Evolutionary conservation across 257 asterid genomes (phyloP).

Genomic region (Solanum corneliomulleri): DNA sequence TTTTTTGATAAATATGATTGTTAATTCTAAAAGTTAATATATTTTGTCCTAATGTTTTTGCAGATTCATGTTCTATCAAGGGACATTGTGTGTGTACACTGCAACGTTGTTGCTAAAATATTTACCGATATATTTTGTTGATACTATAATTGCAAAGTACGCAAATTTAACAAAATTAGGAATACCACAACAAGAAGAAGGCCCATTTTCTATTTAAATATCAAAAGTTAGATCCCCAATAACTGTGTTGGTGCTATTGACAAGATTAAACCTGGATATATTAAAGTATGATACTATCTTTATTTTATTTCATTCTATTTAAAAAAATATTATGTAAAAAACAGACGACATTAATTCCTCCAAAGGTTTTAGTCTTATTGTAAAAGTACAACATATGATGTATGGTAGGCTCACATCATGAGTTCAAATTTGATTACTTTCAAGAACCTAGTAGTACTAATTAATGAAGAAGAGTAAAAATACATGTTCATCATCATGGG

Average conservation of each 20-base stretch:
- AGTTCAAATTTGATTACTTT: neutral
- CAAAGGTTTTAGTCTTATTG: neutral
- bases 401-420: neutral
- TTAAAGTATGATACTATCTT: slow-evolving; percentile 11
- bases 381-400: neutral
- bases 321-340: neutral
- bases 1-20: neutral
- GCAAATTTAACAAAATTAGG: slow-evolving; percentile 23
- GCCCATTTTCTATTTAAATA: slow-evolving; percentile 28
- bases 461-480: neutral
- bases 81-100: slow-evolving; percentile 18
- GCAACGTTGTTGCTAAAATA: slow-evolving; percentile 31
- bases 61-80: slow-evolving; percentile 38
- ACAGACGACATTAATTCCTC: neutral
- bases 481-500: too few relatives aligned
- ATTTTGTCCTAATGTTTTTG: neutral
- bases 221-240: slow-evolving; percentile 32
- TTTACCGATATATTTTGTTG: slow-evolving; percentile 13
- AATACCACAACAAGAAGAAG: neutral
- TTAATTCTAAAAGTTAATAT: neutral
- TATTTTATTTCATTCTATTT: neutral
- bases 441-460: neutral
- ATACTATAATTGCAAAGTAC: slow-evolving; percentile 1
- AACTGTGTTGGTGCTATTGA: neutral
- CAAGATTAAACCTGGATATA: slow-evolving; percentile 21